phyloP scores from a whole-genome alignment of 164 flowering plant genomes.

The Buxus sempervirens region DNA sequence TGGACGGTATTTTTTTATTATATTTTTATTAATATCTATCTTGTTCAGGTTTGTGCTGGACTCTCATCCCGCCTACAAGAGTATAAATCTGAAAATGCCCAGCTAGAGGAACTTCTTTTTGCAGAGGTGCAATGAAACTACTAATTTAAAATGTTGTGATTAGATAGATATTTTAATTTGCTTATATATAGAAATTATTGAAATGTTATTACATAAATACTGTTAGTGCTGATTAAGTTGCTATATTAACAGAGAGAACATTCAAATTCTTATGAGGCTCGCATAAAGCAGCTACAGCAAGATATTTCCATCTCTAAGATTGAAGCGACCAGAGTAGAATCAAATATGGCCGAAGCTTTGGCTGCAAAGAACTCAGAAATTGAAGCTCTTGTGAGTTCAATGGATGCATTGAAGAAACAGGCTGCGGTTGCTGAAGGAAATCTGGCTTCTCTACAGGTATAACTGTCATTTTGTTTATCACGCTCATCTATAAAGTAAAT shows the following conservation, averaged over 20 bases:
- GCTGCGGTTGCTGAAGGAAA: constrained; percentile 87
- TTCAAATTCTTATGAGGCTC: constrained; percentile 71
- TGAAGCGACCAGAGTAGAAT: constrained; percentile 67
- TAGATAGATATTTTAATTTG: neutral
- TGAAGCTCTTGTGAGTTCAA: constrained; percentile 63
- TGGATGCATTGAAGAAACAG: constrained; percentile 82
- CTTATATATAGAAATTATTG: neutral
- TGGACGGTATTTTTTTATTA: neutral
- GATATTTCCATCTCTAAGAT: constrained; percentile 65
- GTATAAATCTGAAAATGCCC: constrained; percentile 96
- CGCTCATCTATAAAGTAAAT: neutral
- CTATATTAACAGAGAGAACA: constrained; percentile 67
- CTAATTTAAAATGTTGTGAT: neutral
- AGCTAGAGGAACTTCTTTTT: constrained; percentile 89
- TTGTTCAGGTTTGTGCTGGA: constrained; percentile 89
- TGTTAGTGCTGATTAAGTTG: neutral
- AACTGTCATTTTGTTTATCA: neutral
- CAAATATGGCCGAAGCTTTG: constrained; percentile 79
- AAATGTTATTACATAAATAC: neutral
- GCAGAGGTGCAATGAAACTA: constrained; percentile 72
- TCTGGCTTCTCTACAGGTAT: constrained; percentile 84
- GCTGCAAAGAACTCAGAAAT: constrained; percentile 93
- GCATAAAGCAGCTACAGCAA: constrained; percentile 70
- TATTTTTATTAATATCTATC: neutral
- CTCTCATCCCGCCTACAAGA: constrained; percentile 97